Conservation (phyloP, 305 asterid genomes). For the Fraxinus albicans region DNA sequence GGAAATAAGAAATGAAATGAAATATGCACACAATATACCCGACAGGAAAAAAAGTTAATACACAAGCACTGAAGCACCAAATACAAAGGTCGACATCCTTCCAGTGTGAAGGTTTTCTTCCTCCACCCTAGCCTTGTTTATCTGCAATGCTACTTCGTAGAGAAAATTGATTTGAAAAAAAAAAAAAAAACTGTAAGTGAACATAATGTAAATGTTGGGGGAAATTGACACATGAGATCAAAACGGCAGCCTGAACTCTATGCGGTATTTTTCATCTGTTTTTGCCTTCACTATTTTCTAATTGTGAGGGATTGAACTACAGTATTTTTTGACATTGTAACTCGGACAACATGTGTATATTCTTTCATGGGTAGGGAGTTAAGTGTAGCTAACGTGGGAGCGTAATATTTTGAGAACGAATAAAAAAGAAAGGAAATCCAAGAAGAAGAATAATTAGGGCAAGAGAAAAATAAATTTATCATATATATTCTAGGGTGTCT, state of each 20-base stretch:
- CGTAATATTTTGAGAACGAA: background rate
- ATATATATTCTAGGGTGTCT: background rate
- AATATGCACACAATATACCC: background rate
- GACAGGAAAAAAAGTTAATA: background rate
- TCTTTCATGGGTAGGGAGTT: background rate
- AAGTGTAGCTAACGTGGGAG: background rate
- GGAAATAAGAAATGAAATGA: background rate
- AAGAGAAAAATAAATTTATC: background rate
- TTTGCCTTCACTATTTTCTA: background rate
- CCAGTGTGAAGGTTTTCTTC: slow-evolving; percentile 7
- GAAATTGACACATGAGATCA: background rate
- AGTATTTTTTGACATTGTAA: background rate
- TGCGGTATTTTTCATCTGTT: background rate
- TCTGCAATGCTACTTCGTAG: background rate
- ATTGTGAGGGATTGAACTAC: background rate
- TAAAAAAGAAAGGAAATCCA: background rate
- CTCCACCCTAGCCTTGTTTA: background rate
- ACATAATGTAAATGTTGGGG: background rate
- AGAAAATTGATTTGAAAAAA: background rate
- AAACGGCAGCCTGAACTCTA: background rate
- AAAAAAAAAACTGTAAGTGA: background rate
- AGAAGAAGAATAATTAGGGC: background rate
- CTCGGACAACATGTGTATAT: background rate
- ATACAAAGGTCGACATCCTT: slow-evolving; percentile 4
- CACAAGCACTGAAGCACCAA: background rate